Conservation (phyloP, 106 monocot genomes). For the Phalaenopsis equestris region DNA sequence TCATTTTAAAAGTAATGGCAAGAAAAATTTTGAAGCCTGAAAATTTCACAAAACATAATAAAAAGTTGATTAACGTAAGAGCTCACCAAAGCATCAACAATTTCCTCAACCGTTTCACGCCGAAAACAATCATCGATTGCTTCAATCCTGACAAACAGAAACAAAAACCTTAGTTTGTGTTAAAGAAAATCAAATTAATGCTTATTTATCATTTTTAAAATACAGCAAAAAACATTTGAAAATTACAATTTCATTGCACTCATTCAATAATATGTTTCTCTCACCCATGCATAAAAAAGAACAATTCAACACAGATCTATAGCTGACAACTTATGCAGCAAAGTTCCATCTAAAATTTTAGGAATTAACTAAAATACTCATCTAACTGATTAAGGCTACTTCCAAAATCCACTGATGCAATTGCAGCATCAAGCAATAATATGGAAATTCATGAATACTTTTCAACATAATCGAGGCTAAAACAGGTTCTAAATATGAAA, state of each 20-base stretch:
- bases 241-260: background rate
- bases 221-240: background rate
- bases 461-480: too few species aligned
- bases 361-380: background rate
- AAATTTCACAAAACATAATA: background rate
- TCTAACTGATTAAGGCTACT: background rate
- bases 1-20: background rate
- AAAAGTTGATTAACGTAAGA: conserved; percentile 3
- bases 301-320: background rate
- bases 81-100: conserved; percentile 83
- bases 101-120: conserved; percentile 87
- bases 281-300: conserved; percentile 3
- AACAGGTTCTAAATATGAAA: too few species aligned
- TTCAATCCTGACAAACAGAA: conserved; percentile 46
- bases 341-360: background rate
- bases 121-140: conserved; percentile 84
- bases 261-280: background rate
- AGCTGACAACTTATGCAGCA: background rate
- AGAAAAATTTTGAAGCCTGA: background rate
- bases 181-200: background rate
- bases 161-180: background rate
- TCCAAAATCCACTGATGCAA: too few species aligned
- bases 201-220: too few species aligned
- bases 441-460: too few species aligned
- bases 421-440: too few species aligned